Evolutionary conservation across 2,329 filamentous ascomycete species (phyloP).

Genomic region (Calonectria pseudoturangicola): DNA sequence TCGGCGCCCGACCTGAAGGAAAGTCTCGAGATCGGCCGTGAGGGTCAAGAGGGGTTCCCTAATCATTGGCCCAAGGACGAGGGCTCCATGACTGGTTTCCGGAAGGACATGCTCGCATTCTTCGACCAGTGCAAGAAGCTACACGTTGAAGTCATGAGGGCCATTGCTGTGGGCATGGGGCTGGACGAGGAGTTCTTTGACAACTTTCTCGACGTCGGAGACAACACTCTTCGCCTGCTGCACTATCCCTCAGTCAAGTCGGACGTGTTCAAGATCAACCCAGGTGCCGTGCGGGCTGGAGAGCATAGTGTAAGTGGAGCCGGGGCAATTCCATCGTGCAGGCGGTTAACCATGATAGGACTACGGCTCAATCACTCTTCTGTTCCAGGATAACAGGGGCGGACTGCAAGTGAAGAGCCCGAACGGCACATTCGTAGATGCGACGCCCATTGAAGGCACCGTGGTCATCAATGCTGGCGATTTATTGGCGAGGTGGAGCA

Average conservation of each 20-base stretch:
- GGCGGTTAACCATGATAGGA: conserved; percentile 60
- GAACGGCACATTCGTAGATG: conserved; percentile 86
- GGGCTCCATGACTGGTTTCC: conserved; percentile 72
- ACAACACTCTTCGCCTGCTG: conserved; percentile 83
- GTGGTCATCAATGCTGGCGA: conserved; percentile 95
- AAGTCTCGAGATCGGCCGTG: conserved; percentile 78
- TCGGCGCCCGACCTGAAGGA: conserved; percentile 80
- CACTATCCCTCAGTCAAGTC: conserved; percentile 84
- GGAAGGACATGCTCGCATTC: conserved; percentile 83
- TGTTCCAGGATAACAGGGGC: conserved; percentile 76
- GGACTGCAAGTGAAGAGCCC: conserved; percentile 80
- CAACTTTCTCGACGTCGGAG: conserved; percentile 79
- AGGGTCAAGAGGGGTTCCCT: conserved; percentile 74
- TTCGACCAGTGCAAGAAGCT: conserved; percentile 83
- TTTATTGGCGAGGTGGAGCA: conserved; percentile 90
- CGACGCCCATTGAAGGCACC: conserved; percentile 86
- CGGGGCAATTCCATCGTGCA: not conserved
- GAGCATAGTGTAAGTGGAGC: conserved; percentile 77
- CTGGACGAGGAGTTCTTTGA: conserved; percentile 86
- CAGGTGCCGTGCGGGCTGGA: conserved; percentile 83
- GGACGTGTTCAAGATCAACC: conserved; percentile 79
- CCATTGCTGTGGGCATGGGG: conserved; percentile 88
- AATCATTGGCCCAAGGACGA: conserved; percentile 83
- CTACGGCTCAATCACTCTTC: conserved; percentile 76
- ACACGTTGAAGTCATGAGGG: conserved; percentile 87